Base-by-base conservation (phyloP, 192 early-diverging fungal species). In the Gaertneriomyces sp. region DNA sequence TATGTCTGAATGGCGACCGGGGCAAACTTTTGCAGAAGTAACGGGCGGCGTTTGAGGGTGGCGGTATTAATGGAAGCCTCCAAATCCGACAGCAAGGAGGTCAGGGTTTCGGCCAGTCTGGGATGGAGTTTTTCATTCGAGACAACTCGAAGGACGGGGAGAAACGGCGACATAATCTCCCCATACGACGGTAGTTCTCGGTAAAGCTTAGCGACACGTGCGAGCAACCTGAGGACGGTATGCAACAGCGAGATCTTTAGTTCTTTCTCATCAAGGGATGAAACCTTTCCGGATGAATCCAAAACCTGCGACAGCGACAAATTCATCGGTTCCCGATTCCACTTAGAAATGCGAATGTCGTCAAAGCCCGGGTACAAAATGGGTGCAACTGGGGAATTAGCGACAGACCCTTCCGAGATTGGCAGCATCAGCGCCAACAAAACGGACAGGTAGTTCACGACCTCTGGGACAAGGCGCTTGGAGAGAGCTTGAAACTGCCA, bases 1-100 rank as follows among this genome's bases (percentile, higher is more conserved):
- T 88, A 90, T 6, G 93, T 85, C 2, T 80, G 77, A 66, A 99
- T 91, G 4, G 97, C 87, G 55, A 97, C 81, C 20, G 94, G 90
- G 55, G 86, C 86, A 71, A 92, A 88, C 47, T 85, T 76, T 74
- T 98, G 97, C 74, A 97, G 64, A 53, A 82, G 82, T 7, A 99
- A 73, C 0, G 94, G 93, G 54, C 62, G 69, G 11, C 93, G 64
- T 46, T 72, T 74, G 46, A 78, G 63, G 14, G 17, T 14, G 1
- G 66, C 51, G 54, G 56, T 66, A 11, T 46, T 41, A 33, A 33
- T 33, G 25, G 25, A 33, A 33, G 25, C 25, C 25, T 33, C 25
- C 25, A 33, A 33, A 33, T 33, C 25, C 25, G 25, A 33, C n/a
- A 70, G 16, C 14, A 70, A 38, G 6, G 68, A 44, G 20, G 39